phyloP scores from a whole-genome alignment of 2,329 filamentous ascomycete genomes.

The Aspergillus niger region DNA sequence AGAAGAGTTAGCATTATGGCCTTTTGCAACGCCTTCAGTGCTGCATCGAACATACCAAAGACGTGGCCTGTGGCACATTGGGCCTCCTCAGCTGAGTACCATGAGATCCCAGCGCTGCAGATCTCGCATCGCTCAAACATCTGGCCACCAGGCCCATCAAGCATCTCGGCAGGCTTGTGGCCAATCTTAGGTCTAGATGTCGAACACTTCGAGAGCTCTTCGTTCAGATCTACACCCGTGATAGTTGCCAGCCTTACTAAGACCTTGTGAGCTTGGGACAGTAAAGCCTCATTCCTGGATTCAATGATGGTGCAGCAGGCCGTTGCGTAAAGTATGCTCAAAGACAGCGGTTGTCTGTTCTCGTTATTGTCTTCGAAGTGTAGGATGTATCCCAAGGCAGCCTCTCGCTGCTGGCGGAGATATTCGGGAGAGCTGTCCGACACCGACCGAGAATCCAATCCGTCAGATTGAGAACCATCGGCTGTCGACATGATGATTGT shows the following conservation, averaged over 20 bases:
- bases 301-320: conserved; percentile 39
- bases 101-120: conserved; percentile 51
- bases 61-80: conserved; percentile 55
- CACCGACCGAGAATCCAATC: conserved; percentile 2
- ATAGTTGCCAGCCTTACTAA: conserved; percentile 30
- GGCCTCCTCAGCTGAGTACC: conserved; percentile 50
- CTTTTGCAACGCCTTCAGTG: too few species aligned
- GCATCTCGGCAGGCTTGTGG: conserved; percentile 27
- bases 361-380: conserved; percentile 19
- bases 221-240: conserved; percentile 33
- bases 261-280: conserved; percentile 26
- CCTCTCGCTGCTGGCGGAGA: conserved; percentile 23
- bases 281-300: conserved; percentile 25
- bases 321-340: conserved; percentile 40
- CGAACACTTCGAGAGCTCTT: conserved; percentile 35
- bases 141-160: conserved; percentile 26
- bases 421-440: conserved; percentile 20
- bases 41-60: conserved; percentile 44
- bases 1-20: conserved; percentile 12
- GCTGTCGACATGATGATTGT: conserved; percentile 40
- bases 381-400: conserved; percentile 34
- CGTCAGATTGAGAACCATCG: conserved; percentile 9
- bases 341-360: conserved; percentile 24
- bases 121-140: conserved; percentile 55
- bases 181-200: conserved; percentile 18